Percentiles rank a stretch among this genome's conserved stretches.
phyloP scores from a whole-genome alignment of 1,284 basidiomycete genomes.

The Ceratobasidium papillatum region DNA sequence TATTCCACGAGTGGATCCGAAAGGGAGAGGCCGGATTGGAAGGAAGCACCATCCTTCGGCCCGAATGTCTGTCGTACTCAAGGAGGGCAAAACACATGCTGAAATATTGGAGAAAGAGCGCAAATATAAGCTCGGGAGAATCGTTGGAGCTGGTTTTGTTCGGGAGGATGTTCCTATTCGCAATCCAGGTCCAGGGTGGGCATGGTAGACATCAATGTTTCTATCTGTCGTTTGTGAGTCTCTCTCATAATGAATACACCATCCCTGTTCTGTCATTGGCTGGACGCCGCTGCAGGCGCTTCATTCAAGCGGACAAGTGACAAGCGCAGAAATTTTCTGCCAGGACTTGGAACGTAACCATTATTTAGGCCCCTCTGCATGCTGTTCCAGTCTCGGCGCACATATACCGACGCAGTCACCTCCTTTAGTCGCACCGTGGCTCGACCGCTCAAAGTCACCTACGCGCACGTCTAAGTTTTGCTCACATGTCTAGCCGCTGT shows the following conservation, averaged over 20 bases:
- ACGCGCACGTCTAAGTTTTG: no score
- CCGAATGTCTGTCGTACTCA: constrained; percentile 79
- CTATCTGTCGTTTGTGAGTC: constrained; percentile 1
- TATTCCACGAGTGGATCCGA: constrained; percentile 78
- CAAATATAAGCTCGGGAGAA: constrained; percentile 73
- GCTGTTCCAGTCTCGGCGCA: no score
- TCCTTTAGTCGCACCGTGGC: no score
- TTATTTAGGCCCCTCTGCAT: no score
- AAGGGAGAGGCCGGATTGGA: constrained; percentile 85
- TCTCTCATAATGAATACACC: neutral
- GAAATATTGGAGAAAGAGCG: constrained; percentile 72
- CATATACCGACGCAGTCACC: no score
- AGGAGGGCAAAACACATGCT: constrained; percentile 82
- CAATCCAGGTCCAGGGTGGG: constrained; percentile 78
- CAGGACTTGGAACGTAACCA: no score
- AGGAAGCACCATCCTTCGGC: constrained; percentile 82
- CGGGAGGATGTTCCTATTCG: constrained; percentile 82
- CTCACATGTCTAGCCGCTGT: no score
- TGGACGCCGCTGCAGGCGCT: neutral
- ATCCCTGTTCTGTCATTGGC: neutral
- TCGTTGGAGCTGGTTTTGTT: constrained; percentile 79
- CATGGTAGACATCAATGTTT: constrained; percentile 67
- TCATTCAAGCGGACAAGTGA: neutral
- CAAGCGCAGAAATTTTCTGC: no score
- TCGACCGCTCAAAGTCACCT: no score